phyloP scores from a whole-genome alignment of 2,329 filamentous ascomycete genomes.

The Tothia fuscella region DNA sequence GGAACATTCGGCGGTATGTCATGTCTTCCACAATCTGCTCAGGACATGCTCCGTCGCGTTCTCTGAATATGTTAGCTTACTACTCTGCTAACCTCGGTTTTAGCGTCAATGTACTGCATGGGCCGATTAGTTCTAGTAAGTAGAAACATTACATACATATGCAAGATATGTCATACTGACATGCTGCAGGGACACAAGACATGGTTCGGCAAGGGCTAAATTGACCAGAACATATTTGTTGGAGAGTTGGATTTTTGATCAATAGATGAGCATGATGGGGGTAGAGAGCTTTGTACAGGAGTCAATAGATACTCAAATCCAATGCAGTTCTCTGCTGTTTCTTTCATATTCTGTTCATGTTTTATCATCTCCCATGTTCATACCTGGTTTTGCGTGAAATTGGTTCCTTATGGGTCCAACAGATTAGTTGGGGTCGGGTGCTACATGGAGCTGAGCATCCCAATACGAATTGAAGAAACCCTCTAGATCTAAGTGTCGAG shows the following conservation, averaged over 20 bases:
- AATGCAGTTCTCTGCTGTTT: too few species aligned
- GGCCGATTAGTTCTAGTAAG: constrained; percentile 51
- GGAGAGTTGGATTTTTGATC: not conserved
- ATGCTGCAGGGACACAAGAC: constrained; percentile 57
- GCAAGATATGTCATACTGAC: too few species aligned
- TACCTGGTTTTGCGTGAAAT: too few species aligned
- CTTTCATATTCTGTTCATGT: too few species aligned
- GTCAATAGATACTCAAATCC: not conserved
- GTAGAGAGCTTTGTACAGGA: constrained; percentile 1
- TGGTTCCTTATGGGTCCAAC: too few species aligned
- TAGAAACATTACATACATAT: constrained; percentile 3
- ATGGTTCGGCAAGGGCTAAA: constrained; percentile 52
- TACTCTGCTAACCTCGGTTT: constrained; percentile 18
- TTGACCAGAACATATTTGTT: not conserved
- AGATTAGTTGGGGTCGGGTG: too few species aligned
- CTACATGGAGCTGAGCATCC: too few species aligned
- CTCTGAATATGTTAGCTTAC: constrained; percentile 1
- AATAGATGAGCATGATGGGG: constrained; percentile 2
- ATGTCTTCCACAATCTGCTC: too few species aligned
- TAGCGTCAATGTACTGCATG: constrained; percentile 62
- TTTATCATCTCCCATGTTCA: too few species aligned
- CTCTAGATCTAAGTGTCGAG: too few species aligned
- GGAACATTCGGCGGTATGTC: constrained; percentile 27
- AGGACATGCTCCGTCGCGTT: not conserved
- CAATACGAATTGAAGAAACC: too few species aligned